Evolutionary conservation across 768 basidiomycete species (phyloP).

Genomic region (Nidula microcarpa): DNA sequence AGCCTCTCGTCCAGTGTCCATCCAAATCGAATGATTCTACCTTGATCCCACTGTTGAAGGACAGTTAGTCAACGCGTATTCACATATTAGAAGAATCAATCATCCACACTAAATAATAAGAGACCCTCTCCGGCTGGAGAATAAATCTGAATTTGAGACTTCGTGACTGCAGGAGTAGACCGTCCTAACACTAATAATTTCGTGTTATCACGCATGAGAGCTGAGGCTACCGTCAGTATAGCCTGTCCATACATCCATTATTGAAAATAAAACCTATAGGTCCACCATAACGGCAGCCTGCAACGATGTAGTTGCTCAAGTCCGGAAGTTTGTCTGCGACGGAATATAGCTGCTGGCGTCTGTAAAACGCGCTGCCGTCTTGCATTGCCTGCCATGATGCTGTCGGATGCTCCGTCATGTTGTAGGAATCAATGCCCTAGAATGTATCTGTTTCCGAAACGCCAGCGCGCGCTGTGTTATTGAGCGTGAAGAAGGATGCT

Average conservation of each 20-base stretch:
- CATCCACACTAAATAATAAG: slow-evolving; percentile 69
- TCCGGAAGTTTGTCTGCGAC: slow-evolving; percentile 76
- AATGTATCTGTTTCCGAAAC: background rate
- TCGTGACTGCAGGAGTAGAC: slow-evolving; percentile 52
- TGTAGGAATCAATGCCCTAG: slow-evolving; percentile 1
- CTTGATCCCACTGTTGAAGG: slow-evolving; percentile 81
- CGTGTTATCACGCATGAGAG: slow-evolving; percentile 81
- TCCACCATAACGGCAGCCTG: slow-evolving; percentile 83
- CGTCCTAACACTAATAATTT: slow-evolving; percentile 75
- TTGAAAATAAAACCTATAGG: slow-evolving; percentile 62
- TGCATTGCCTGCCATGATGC: slow-evolving; percentile 90
- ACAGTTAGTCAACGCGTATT: slow-evolving; percentile 10
- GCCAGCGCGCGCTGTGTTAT: background rate
- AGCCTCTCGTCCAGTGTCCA: slow-evolving; percentile 84
- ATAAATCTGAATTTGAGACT: slow-evolving; percentile 84
- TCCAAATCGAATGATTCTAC: slow-evolving; percentile 76
- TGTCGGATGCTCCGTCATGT: slow-evolving; percentile 68
- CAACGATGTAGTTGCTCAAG: slow-evolving; percentile 74
- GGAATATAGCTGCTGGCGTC: slow-evolving; percentile 80
- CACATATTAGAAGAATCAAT: slow-evolving; percentile 14
- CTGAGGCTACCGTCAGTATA: slow-evolving; percentile 32
- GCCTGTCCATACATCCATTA: background rate
- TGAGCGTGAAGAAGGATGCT: no score
- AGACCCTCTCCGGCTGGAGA: slow-evolving; percentile 80
- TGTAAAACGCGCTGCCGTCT: slow-evolving; percentile 84